These are phyloP conservation scores for Ceratonia siliqua DNA, from an alignment of 306 rosid genomes.

Conservation along the genomic window DNA sequence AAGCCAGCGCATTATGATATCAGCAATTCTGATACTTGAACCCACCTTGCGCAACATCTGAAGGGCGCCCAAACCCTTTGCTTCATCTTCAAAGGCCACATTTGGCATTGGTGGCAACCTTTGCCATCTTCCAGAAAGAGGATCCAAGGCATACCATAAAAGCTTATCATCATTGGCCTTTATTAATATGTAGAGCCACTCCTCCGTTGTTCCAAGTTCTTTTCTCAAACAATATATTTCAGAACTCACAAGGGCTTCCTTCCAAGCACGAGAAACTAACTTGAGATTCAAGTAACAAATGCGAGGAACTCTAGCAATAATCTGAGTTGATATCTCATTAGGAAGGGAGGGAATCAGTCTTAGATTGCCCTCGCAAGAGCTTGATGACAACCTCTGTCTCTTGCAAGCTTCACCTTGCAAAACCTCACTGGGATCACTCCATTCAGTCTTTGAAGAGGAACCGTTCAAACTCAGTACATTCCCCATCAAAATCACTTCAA, in stretches of 20 bases:
- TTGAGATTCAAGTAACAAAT: constrained; percentile 35
- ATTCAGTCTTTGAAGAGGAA: constrained; percentile 30
- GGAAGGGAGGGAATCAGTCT: constrained; percentile 47
- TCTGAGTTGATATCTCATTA: constrained; percentile 43
- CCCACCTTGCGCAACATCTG: constrained; percentile 42
- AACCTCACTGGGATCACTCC: constrained; percentile 6
- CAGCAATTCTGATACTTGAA: constrained; percentile 38
- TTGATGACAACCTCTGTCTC: constrained; percentile 36
- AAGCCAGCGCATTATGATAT: constrained; percentile 42
- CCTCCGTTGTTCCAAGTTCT: constrained; percentile 41
- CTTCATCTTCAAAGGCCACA: constrained; percentile 40
- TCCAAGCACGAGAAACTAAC: constrained; percentile 45
- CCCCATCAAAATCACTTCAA: constrained; percentile 36
- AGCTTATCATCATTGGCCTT: constrained; percentile 39
- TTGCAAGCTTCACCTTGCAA: constrained; percentile 39
- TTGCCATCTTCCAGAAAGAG: constrained; percentile 41
- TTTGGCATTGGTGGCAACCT: constrained; percentile 43
- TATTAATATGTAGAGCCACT: constrained; percentile 47
- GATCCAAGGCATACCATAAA: constrained; percentile 42
- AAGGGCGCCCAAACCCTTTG: constrained; percentile 35
- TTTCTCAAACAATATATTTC: constrained; percentile 39
- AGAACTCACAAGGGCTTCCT: constrained; percentile 33
- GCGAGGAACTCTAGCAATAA: constrained; percentile 49
- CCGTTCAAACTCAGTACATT: constrained; percentile 29
- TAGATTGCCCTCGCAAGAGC: constrained; percentile 27